Evolutionary conservation across 2,329 filamentous ascomycete genomes (phyloP), one percentile per base, ranked within the genome.

Genomic region (Aurifilum marmelostoma): DNA sequence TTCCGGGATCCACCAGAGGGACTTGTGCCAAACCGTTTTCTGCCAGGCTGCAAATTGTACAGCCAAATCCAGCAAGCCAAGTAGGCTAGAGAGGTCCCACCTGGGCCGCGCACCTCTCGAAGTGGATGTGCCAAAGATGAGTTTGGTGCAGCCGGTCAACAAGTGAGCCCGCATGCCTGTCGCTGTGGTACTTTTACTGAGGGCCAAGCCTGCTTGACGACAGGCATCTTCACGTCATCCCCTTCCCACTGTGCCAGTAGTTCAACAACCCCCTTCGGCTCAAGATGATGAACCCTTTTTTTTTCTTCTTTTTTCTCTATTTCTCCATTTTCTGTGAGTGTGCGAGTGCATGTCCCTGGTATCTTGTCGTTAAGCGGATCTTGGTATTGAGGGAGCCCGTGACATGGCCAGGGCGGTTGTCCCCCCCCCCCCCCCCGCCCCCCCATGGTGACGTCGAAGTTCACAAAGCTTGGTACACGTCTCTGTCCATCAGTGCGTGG

Each of bases 201-300:
- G 2, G 37, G 37, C 52, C 52, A 34, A 41, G 29, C 34, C 47
- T 52, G 24, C 18, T 37, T 59, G 50, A 21, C 24, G 61, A 50
- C 61, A 63, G 41, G 61, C 39, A 56, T 16, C 41, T 63, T 63
- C 61, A 63, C 24, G 61, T 63, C 61, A 63, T 63, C 39, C 47
- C 29, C 12, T 29, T 16, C 18, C 9, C 61, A 21, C n/a, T 24
- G 32, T 39, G 39, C 14, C 32, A 34, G 41, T 27, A 27, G 21
- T 12, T 27, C 16, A 29, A n/a, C 16, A 34, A 8, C 34, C 34
- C 34, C 34, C 61, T 32, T n/a, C 34, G 27, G 21, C 34, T 27
- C 37, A 24, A 37, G 37, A 6, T 43, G 21, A 18, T 43, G n/a
- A 32, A 56, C 24, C 8, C n/a, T 37, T 34, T 16, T 34, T 37